phyloP scores from a whole-genome alignment of 345 rosid species.

The Linum tenue region DNA sequence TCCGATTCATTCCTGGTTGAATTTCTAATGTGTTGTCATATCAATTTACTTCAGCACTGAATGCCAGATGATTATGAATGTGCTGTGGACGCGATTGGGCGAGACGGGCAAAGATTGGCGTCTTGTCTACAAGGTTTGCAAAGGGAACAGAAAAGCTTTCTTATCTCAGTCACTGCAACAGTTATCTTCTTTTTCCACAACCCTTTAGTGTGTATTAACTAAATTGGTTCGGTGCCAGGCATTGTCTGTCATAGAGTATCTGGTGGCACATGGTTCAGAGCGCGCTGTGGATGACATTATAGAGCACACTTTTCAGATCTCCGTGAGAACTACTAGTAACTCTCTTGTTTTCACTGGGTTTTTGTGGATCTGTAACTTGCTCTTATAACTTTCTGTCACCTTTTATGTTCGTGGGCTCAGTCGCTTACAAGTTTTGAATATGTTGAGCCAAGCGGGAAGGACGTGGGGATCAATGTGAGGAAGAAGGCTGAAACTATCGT shows the following conservation, averaged over 20 bases:
- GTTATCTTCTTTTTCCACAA: not conserved
- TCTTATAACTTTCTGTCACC: conserved; percentile 18
- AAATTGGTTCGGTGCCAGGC: conserved; percentile 37
- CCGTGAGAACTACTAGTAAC: conserved; percentile 40
- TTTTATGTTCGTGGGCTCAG: conserved; percentile 33
- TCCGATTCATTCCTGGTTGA: conserved; percentile 1
- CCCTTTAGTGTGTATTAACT: not conserved
- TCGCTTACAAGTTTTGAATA: conserved; percentile 91
- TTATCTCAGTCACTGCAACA: not conserved
- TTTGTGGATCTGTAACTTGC: conserved; percentile 7
- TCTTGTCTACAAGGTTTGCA: conserved; percentile 77
- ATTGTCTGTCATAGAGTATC: conserved; percentile 81
- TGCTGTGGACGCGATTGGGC: conserved; percentile 77
- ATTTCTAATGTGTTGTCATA: conserved; percentile 12
- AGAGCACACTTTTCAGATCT: conserved; percentile 91
- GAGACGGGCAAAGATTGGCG: conserved; percentile 99
- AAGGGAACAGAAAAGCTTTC: not conserved
- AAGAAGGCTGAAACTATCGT: conserved; percentile 85
- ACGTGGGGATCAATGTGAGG: conserved; percentile 83
- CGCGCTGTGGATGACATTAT: conserved; percentile 94
- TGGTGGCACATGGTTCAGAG: conserved; percentile 95
- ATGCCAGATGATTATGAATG: conserved; percentile 90
- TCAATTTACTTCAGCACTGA: conserved; percentile 53
- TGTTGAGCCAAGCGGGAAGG: conserved; percentile 94
- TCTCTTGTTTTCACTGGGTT: conserved; percentile 2